Percentiles rank a stretch among this genome's conserved stretches.
Evolutionary conservation across 768 basidiomycete genomes (phyloP).

Genomic region (Mycena maculata): DNA sequence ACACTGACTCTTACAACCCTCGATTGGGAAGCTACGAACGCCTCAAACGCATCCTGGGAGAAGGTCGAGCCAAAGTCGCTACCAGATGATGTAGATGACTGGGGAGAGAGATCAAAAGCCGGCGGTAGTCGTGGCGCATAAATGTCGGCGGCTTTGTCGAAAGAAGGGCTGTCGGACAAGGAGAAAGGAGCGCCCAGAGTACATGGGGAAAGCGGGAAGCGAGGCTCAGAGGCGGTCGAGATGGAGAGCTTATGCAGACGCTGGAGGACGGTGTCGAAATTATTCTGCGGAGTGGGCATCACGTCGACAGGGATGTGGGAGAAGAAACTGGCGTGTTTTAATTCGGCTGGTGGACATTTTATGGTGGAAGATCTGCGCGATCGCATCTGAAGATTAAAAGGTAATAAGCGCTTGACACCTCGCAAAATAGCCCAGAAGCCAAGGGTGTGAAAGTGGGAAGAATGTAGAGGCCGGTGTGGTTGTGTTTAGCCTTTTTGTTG

Average conservation of each 20-base stretch:
- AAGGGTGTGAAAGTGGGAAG: not conserved
- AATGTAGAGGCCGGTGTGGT: too few relatives aligned
- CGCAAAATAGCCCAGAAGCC: too few relatives aligned
- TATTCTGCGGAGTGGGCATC: constrained; percentile 12
- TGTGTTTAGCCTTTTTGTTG: not conserved
- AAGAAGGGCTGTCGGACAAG: constrained; percentile 1
- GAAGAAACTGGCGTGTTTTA: not conserved
- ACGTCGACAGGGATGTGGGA: not conserved
- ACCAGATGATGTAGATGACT: constrained; percentile 29
- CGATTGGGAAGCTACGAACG: constrained; percentile 28
- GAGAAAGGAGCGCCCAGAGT: constrained; percentile 25
- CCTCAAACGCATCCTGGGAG: constrained; percentile 26
- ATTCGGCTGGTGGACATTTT: not conserved
- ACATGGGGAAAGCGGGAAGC: constrained; percentile 18
- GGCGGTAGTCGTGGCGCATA: constrained; percentile 18
- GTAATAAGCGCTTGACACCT: not conserved
- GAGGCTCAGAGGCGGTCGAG: constrained; percentile 15
- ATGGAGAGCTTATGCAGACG: constrained; percentile 26
- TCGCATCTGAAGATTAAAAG: not conserved
- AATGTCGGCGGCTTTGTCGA: constrained; percentile 3
- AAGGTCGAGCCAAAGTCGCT: constrained; percentile 26
- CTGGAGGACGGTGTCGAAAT: constrained; percentile 16
- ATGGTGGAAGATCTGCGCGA: not conserved
- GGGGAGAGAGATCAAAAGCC: constrained; percentile 27
- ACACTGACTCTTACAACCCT: constrained; percentile 30